A percentile compares a stretch with the other conserved stretches of the same genome.
Evolutionary conservation across 2,329 filamentous ascomycete species (phyloP).

Genomic region (Colletotrichum sp.): DNA sequence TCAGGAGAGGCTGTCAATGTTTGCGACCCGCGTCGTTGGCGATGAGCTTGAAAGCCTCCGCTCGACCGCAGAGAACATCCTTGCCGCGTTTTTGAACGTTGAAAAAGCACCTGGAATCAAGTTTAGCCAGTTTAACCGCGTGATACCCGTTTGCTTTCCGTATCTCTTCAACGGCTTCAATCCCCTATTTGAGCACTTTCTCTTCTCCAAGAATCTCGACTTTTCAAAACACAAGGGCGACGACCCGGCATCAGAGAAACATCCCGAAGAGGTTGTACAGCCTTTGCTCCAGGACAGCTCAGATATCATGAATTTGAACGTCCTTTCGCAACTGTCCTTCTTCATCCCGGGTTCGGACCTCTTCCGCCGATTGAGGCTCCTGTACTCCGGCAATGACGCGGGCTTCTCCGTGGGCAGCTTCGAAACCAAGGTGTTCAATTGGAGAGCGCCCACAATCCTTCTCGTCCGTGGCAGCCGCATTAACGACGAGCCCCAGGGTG

Average conservation of each 20-base stretch:
- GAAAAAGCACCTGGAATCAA: conserved; percentile 69
- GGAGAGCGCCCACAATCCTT: conserved; percentile 75
- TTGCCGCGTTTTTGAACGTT: conserved; percentile 69
- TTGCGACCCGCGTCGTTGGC: conserved; percentile 61
- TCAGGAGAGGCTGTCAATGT: conserved; percentile 68
- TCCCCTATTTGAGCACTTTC: conserved; percentile 75
- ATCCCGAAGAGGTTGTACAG: conserved; percentile 36
- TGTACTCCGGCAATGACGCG: conserved; percentile 74
- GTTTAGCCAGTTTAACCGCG: conserved; percentile 64
- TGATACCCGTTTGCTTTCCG: conserved; percentile 66
- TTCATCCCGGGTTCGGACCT: conserved; percentile 70
- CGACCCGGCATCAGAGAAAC: conserved; percentile 13
- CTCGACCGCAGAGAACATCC: conserved; percentile 66
- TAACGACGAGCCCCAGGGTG: conserved; percentile 48
- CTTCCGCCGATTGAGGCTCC: conserved; percentile 67
- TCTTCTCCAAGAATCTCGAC: conserved; percentile 76
- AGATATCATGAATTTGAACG: conserved; percentile 69
- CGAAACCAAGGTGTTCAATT: conserved; percentile 77
- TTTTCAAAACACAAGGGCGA: conserved; percentile 59
- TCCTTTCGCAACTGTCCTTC: conserved; percentile 74
- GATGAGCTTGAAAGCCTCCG: conserved; percentile 64
- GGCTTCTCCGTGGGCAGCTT: conserved; percentile 82
- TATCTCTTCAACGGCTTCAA: conserved; percentile 72
- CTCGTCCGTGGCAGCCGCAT: conserved; percentile 70
- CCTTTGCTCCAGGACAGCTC: conserved; percentile 58